Evolutionary conservation across 2,329 filamentous ascomycete genomes (phyloP), one percentile per base, ranked within the genome.

Genomic region (Pyrenophora seminiperda): DNA sequence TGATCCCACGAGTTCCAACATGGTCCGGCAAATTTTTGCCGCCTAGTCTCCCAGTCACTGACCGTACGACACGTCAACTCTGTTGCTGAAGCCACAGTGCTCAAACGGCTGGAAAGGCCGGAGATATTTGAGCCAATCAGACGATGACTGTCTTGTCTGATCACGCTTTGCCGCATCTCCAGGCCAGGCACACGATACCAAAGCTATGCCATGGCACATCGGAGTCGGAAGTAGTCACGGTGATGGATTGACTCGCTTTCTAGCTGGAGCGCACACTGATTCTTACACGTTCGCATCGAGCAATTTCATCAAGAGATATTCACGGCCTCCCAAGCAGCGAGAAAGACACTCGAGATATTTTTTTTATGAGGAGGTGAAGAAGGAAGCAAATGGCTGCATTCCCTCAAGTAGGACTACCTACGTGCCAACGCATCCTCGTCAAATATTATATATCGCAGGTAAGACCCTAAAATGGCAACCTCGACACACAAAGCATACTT

Each of bases 171-270:
- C 19, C 11, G n/a, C n/a, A 27, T 31, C 17, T 13, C 5, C n/a
- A 15, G 14, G 15, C 33, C 15, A 10, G 15, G 32, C 17, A 3
- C 1, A 81, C 79, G 0, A 79, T 91, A 0, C 87, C 88, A 0
- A 75, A 85, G 29, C 70, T 91, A 7, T 89, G 90, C 61, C 88
- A 91, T 64, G 88, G 89, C 10, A 79, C 78, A 0, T 58, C 58
- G 7, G 67, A 63, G 0, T 58, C 74, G 0, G 69, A 79, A 1
- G 74, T 77, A 0, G 78, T 88, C 0, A 68, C 72, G 2, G 80
- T 77, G 0, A 80, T 78, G 3, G 85, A 91, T 61, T 91, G 88
- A 87, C 76, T 91, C 1, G 88, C 89, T 0, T 91, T 91, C 63
- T 88, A 91, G 67, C 80, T 87, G 3, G 88, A 91, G 61, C 89